Percentiles rank a stretch among this genome's conserved stretches.
Conservation (phyloP, 306 rosid genomes). For the Canavalia ensiformis region DNA sequence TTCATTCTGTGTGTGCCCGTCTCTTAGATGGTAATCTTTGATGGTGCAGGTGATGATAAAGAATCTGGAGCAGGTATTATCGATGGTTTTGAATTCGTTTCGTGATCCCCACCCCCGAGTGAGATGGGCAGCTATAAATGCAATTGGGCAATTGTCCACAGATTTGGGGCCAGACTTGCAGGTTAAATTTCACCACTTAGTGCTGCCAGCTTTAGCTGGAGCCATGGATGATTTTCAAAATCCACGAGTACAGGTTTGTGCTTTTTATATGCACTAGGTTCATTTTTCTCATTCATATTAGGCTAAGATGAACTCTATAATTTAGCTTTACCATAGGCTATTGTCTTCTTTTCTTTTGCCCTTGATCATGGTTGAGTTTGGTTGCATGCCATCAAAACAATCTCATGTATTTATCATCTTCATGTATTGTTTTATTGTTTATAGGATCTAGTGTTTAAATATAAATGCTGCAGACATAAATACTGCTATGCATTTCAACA, state of each 20-base stretch:
- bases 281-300: slow-evolving; percentile 11
- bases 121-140: slow-evolving; percentile 84
- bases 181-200: slow-evolving; percentile 60
- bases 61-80: slow-evolving; percentile 69
- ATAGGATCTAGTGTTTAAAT: not conserved
- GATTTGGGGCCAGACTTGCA: slow-evolving; percentile 85
- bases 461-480: not conserved
- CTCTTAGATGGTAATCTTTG: slow-evolving; percentile 30
- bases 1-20: not conserved
- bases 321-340: slow-evolving; percentile 18
- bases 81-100: slow-evolving; percentile 74
- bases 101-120: slow-evolving; percentile 70
- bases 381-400: slow-evolving; percentile 18
- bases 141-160: slow-evolving; percentile 81
- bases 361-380: slow-evolving; percentile 17
- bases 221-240: slow-evolving; percentile 83
- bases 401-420: slow-evolving; percentile 21
- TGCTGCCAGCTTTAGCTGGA: slow-evolving; percentile 75
- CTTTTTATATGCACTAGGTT: slow-evolving; percentile 20
- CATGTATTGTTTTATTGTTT: not conserved
- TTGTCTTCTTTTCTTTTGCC: slow-evolving; percentile 18
- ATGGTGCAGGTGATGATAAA: slow-evolving; percentile 72
- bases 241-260: slow-evolving; percentile 80
- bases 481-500: slow-evolving; percentile 6
- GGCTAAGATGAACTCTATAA: not conserved